A percentile compares a stretch with the other conserved stretches of the same genome.
phyloP scores from a whole-genome alignment of 1,284 basidiomycete species.

The Melampsora americana region DNA sequence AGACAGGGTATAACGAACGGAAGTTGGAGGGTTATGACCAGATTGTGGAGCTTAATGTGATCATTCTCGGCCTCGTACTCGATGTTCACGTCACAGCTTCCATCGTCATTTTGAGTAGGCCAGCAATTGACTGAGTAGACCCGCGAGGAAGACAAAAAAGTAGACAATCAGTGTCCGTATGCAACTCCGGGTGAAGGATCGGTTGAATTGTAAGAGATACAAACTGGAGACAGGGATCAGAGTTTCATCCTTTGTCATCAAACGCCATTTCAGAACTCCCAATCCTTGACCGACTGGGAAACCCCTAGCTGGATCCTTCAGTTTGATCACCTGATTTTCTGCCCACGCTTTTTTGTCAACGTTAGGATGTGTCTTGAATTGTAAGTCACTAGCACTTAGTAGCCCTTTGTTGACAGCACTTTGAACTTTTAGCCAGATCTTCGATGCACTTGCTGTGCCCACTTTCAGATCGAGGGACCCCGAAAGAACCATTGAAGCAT shows the following conservation, averaged over 20 bases:
- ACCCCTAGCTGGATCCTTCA: slow-evolving; percentile 75
- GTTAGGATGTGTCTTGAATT: slow-evolving; percentile 96
- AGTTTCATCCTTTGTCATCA: slow-evolving; percentile 84
- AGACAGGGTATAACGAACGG: slow-evolving; percentile 62
- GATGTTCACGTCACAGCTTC: slow-evolving; percentile 86
- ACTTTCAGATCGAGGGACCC: slow-evolving; percentile 91
- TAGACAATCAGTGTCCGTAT: not conserved
- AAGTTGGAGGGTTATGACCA: slow-evolving; percentile 84
- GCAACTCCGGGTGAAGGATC: not conserved
- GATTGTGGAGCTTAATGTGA: slow-evolving; percentile 69
- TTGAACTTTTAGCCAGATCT: slow-evolving; percentile 69
- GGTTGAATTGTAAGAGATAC: slow-evolving; percentile 52
- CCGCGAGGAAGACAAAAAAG: not conserved
- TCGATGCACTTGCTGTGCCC: slow-evolving; percentile 70
- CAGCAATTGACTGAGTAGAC: slow-evolving; percentile 76
- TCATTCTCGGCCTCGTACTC: slow-evolving; percentile 83
- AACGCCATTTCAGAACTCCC: slow-evolving; percentile 88
- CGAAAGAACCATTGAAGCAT: slow-evolving; percentile 68
- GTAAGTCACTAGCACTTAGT: slow-evolving; percentile 68
- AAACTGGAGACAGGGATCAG: slow-evolving; percentile 82
- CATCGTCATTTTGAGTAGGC: slow-evolving; percentile 86
- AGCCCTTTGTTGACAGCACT: slow-evolving; percentile 59
- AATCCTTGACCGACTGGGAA: slow-evolving; percentile 85
- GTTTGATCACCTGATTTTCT: slow-evolving; percentile 67
- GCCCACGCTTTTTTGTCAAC: slow-evolving; percentile 76